phyloP scores from a whole-genome alignment of 345 rosid genomes.

The Clarkia xantiana region DNA sequence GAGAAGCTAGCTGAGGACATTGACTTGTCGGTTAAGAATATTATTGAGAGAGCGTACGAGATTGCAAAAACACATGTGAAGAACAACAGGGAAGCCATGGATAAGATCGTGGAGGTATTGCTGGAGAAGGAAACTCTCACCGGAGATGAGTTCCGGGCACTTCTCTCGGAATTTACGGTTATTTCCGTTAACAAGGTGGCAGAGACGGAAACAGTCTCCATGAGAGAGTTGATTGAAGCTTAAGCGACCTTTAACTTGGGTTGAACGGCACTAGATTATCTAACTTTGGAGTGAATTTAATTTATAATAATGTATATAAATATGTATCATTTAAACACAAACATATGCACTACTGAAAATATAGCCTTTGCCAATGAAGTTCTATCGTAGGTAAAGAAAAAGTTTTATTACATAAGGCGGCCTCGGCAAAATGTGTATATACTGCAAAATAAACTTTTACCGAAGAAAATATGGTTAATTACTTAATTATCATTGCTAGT shows the following conservation, averaged over 20 bases:
- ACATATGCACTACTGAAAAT: no score
- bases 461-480: no score
- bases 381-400: no score
- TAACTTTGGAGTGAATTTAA: no score
- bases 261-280: no score
- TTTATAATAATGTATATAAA: no score
- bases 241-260: conserved; percentile 8
- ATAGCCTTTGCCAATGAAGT: no score
- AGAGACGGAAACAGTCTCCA: conserved; percentile 9
- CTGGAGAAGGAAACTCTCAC: conserved; percentile 54
- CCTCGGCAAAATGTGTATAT: no score
- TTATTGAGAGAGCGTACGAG: conserved; percentile 39
- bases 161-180: conserved; percentile 40
- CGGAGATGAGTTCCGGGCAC: conserved; percentile 53
- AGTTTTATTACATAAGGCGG: no score
- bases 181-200: conserved; percentile 6
- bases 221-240: conserved; percentile 25
- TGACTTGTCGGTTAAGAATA: conserved; percentile 31
- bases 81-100: conserved; percentile 53
- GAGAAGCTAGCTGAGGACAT: conserved; percentile 58
- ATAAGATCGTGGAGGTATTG: conserved; percentile 58
- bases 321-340: no score
- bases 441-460: no score
- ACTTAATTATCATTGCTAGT: no score
- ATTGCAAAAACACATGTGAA: conserved; percentile 37